Percentiles rank a stretch among this genome's conserved stretches.
Evolutionary conservation across 768 basidiomycete genomes (phyloP).

Genomic region (Suillus luteus): DNA sequence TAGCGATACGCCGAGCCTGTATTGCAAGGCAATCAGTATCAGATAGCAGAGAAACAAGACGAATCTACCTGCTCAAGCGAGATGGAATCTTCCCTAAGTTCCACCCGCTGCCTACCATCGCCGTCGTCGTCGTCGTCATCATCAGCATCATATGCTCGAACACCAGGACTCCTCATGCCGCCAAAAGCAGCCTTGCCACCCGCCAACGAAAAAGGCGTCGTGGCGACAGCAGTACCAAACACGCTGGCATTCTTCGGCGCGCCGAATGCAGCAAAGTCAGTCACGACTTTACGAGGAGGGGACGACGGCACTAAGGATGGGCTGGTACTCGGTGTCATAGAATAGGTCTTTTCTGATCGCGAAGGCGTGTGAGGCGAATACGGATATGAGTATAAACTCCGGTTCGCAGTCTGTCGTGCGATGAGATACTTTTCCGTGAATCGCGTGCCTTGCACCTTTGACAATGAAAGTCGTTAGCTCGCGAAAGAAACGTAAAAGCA

Average conservation of each 20-base stretch:
- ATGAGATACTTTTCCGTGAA: conserved; percentile 96
- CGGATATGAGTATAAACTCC: conserved; percentile 55
- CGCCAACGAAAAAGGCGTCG: conserved; percentile 78
- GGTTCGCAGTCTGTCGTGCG: conserved; percentile 59
- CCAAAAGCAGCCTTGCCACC: conserved; percentile 86
- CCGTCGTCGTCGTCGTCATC: conserved; percentile 78
- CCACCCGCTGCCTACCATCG: conserved; percentile 68
- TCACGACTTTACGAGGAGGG: conserved; percentile 85
- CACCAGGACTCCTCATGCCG: conserved; percentile 56
- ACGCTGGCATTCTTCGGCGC: conserved; percentile 75
- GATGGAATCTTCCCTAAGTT: conserved; percentile 82
- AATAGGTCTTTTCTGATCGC: conserved; percentile 42
- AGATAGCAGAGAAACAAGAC: conserved; percentile 6
- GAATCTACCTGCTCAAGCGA: conserved; percentile 84
- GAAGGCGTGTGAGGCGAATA: conserved; percentile 50
- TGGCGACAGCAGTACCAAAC: conserved; percentile 79
- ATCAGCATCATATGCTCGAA: conserved; percentile 49
- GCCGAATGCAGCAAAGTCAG: conserved; percentile 86
- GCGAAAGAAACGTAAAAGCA: conserved; percentile 5
- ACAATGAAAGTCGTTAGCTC: conserved; percentile 12
- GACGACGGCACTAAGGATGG: conserved; percentile 42
- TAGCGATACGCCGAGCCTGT: conserved; percentile 79
- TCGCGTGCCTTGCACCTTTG: conserved; percentile 87
- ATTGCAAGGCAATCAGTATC: conserved; percentile 11
- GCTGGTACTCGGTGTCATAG: conserved; percentile 30